Percentiles rank a stretch among this genome's conserved stretches.
These are phyloP conservation scores for Ploettnerulaceae sp. DNA, from an alignment of 2,329 filamentous ascomycete genomes.

Conservation along the genomic window DNA sequence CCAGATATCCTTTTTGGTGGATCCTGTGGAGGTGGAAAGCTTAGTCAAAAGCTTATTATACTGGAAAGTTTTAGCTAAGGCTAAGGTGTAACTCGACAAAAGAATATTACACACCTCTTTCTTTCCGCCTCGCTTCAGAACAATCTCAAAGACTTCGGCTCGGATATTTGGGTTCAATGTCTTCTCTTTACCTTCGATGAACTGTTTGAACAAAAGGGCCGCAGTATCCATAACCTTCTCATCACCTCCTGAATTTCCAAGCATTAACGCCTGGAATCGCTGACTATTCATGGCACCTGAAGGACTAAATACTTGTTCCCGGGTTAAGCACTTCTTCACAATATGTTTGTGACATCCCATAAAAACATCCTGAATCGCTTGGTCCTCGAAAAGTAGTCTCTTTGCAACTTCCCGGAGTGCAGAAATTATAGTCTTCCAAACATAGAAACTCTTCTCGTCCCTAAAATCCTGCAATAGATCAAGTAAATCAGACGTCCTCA, in stretches of 20 bases:
- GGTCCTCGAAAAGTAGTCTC: conserved; percentile 14
- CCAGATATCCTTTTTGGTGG: conserved; percentile 9
- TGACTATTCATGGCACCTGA: conserved; percentile 5
- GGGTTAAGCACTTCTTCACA: conserved; percentile 5
- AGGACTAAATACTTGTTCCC: conserved; percentile 1
- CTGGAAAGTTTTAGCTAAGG: neutral
- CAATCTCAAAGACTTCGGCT: conserved; percentile 13
- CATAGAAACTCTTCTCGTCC: conserved; percentile 14
- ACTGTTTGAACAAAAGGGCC: conserved; percentile 9
- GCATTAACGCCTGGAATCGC: conserved; percentile 15
- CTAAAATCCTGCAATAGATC: conserved; percentile 14
- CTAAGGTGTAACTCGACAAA: neutral
- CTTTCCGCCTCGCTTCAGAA: conserved; percentile 8
- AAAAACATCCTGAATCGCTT: conserved; percentile 1
- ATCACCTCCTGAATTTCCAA: conserved; percentile 11
- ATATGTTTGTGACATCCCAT: conserved; percentile 3
- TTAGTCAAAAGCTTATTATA: neutral
- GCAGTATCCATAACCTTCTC: conserved; percentile 3
- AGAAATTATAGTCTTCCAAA: conserved; percentile 14
- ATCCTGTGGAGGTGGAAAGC: neutral
- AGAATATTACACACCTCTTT: conserved; percentile 1
- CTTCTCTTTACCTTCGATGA: conserved; percentile 9
- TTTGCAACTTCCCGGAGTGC: conserved; percentile 4
- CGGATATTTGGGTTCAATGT: conserved; percentile 15
- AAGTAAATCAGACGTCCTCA: conserved; percentile 13